A percentile compares a stretch with the other conserved stretches of the same genome.
Evolutionary conservation across 768 basidiomycete genomes (phyloP).

Genomic region (Boletus sp.): DNA sequence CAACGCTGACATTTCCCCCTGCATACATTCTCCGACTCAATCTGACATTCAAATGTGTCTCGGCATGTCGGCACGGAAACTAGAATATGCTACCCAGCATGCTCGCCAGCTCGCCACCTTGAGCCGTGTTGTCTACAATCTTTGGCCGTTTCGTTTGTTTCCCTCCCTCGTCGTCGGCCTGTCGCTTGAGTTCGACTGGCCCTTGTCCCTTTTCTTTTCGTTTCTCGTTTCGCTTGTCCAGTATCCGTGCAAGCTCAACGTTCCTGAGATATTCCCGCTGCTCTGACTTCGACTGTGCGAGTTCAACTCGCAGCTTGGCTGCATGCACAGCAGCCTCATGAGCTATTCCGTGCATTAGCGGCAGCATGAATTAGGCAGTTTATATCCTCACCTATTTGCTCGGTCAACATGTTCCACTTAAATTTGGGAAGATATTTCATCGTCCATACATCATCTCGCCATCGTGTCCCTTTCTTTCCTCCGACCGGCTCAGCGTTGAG

Average conservation of each 20-base stretch:
- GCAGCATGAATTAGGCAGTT: background rate
- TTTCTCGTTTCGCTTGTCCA: conserved; percentile 76
- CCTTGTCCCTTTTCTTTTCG: conserved; percentile 59
- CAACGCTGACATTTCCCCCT: conserved; percentile 17
- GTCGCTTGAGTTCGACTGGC: conserved; percentile 31
- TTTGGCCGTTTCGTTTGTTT: conserved; percentile 18
- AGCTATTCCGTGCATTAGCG: conserved; percentile 46
- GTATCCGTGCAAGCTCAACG: conserved; percentile 86
- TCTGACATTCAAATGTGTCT: conserved; percentile 5
- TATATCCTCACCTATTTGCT: conserved; percentile 87
- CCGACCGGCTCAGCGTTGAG: conserved; percentile 95
- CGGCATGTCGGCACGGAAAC: conserved; percentile 18
- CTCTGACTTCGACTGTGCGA: conserved; percentile 83
- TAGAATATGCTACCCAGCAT: conserved; percentile 57
- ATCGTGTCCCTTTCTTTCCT: conserved; percentile 85
- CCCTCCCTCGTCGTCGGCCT: conserved; percentile 3
- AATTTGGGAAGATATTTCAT: conserved; percentile 98
- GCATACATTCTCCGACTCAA: conserved; percentile 25
- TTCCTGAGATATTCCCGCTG: conserved; percentile 92
- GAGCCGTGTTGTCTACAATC: background rate
- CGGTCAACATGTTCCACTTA: conserved; percentile 98
- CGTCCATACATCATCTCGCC: conserved; percentile 98
- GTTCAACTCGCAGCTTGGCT: conserved; percentile 87
- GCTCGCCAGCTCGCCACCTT: conserved; percentile 33
- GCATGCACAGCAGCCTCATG: conserved; percentile 89